A percentile compares a stretch with the other conserved stretches of the same genome.
Evolutionary conservation across 495 filamentous ascomycete genomes (phyloP).

Genomic region (Talaromyces liani): DNA sequence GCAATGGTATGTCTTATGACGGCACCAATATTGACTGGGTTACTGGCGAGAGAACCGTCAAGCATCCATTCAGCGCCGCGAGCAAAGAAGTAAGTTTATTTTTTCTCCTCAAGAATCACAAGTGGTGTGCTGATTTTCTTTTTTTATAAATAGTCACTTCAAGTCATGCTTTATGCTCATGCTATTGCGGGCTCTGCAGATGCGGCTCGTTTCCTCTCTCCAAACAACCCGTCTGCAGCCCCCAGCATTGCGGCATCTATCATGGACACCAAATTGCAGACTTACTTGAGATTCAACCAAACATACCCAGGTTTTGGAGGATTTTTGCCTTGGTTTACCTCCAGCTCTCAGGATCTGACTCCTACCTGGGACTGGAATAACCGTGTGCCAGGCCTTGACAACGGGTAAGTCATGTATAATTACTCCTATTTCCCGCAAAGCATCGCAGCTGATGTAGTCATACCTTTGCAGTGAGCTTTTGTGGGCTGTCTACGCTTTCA

Average conservation of each 20-base stretch:
- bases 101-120: conserved; percentile 2
- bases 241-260: conserved; percentile 19
- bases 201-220: conserved; percentile 24
- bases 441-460: not conserved
- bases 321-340: conserved; percentile 25
- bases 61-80: conserved; percentile 28
- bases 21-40: conserved; percentile 25
- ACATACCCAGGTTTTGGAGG: conserved; percentile 29
- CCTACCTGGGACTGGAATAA: conserved; percentile 26
- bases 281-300: conserved; percentile 27
- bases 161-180: conserved; percentile 29
- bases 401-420: conserved; percentile 17
- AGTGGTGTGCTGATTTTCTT: not conserved
- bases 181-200: conserved; percentile 19
- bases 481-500: conserved; percentile 29
- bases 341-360: conserved; percentile 14
- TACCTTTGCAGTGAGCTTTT: conserved; percentile 18
- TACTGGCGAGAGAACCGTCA: conserved; percentile 21
- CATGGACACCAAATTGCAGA: conserved; percentile 24
- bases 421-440: not conserved
- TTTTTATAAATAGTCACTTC: conserved; percentile 12
- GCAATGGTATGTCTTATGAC: conserved; percentile 30
- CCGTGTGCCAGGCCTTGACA: conserved; percentile 25
- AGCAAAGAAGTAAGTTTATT: conserved; percentile 22
- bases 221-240: conserved; percentile 16